phyloP scores from a whole-genome alignment of 169 alveolate genomes.

The Plasmodium malariae region DNA sequence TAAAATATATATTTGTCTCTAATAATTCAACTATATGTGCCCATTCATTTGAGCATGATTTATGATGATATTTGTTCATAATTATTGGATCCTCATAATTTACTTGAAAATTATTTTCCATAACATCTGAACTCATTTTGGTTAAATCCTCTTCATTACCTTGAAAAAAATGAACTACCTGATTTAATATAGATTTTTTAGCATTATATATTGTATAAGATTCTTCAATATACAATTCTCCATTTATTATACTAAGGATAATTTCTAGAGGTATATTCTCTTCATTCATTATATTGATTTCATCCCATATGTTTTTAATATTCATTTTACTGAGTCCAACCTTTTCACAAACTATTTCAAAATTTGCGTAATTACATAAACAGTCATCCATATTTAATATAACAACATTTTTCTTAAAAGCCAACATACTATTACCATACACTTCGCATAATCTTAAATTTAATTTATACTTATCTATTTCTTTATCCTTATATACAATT shows the following conservation, averaged over 20 bases:
- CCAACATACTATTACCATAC: slow-evolving; percentile 42
- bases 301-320: slow-evolving; percentile 55
- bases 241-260: slow-evolving; percentile 53
- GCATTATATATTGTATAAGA: slow-evolving; percentile 36
- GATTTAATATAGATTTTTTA: slow-evolving; percentile 66
- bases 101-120: slow-evolving; percentile 37
- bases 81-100: slow-evolving; percentile 74
- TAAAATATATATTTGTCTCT: slow-evolving; percentile 33
- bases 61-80: slow-evolving; percentile 61
- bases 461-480: slow-evolving; percentile 46
- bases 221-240: slow-evolving; percentile 65
- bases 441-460: slow-evolving; percentile 56
- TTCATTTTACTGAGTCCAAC: slow-evolving; percentile 42
- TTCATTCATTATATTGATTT: slow-evolving; percentile 70
- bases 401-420: slow-evolving; percentile 44
- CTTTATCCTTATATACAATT: slow-evolving; percentile 37
- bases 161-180: slow-evolving; percentile 71
- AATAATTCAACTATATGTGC: slow-evolving; percentile 32
- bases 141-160: slow-evolving; percentile 45
- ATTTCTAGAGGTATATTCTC: slow-evolving; percentile 64
- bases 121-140: slow-evolving; percentile 40
- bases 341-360: slow-evolving; percentile 53
- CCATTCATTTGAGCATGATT: slow-evolving; percentile 50
- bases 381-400: slow-evolving; percentile 6
- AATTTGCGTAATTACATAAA: slow-evolving; percentile 15